These are phyloP conservation scores for Keithomyces neogunnii DNA, from an alignment of 2,329 filamentous ascomycete genomes.

Conservation along the genomic window DNA sequence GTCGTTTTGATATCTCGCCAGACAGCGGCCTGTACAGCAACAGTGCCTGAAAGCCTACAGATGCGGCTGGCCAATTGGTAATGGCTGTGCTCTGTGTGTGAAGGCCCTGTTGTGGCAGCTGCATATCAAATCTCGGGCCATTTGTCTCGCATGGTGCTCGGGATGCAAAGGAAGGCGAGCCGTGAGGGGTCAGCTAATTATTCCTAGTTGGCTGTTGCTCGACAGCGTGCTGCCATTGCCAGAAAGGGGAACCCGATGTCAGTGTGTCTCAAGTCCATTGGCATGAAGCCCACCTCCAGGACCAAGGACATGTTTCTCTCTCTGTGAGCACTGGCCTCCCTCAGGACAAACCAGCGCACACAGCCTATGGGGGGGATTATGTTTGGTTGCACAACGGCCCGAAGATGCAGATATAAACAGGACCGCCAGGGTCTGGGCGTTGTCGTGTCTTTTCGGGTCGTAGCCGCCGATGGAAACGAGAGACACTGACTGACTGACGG, in stretches of 20 bases:
- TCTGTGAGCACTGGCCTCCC: neutral
- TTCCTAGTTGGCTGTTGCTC: neutral
- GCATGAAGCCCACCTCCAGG: neutral
- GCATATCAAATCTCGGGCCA: conserved; percentile 1
- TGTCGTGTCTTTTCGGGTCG: no score
- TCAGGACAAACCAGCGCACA: no score
- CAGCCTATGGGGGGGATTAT: no score
- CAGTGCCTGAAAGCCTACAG: no score
- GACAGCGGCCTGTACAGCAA: no score
- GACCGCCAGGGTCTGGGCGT: no score
- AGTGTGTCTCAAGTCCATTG: neutral
- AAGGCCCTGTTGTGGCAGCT: neutral
- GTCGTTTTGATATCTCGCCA: no score
- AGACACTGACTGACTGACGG: no score
- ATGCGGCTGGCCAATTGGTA: no score
- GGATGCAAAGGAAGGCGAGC: neutral
- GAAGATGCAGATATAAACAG: neutral
- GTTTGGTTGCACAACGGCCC: neutral
- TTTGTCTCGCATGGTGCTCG: neutral
- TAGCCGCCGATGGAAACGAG: no score
- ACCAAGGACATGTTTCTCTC: neutral
- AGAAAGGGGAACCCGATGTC: conserved; percentile 3
- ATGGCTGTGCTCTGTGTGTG: no score
- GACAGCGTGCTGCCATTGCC: neutral
- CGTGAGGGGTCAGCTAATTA: neutral